phyloP scores from a whole-genome alignment of 768 basidiomycete species.

The Agaricus sinodeliciosus region DNA sequence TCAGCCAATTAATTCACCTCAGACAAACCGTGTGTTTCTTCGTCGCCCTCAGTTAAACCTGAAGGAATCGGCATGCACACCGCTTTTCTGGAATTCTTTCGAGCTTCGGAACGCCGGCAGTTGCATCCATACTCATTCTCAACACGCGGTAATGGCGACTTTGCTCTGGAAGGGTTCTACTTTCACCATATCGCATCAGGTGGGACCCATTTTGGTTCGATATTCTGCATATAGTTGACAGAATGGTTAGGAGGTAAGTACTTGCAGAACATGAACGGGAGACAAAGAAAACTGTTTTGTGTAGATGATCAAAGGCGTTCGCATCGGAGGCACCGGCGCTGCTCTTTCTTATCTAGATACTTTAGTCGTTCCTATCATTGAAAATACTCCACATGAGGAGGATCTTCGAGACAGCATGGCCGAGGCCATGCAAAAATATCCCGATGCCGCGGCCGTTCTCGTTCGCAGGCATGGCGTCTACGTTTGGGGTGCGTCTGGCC shows the following conservation, averaged over 20 bases:
- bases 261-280: too few species aligned
- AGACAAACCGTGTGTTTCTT: slow-evolving; percentile 70
- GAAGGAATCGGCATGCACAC: slow-evolving; percentile 85
- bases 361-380: slow-evolving; percentile 80
- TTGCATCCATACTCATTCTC: slow-evolving; percentile 89
- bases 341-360: slow-evolving; percentile 82
- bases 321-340: slow-evolving; percentile 67
- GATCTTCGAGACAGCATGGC: slow-evolving; percentile 88
- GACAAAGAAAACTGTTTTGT: neutral
- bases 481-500: slow-evolving; percentile 58
- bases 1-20: slow-evolving; percentile 50
- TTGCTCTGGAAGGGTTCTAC: slow-evolving; percentile 64
- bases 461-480: slow-evolving; percentile 80
- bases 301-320: slow-evolving; percentile 90
- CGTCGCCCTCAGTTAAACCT: slow-evolving; percentile 64
- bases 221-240: slow-evolving; percentile 5
- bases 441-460: slow-evolving; percentile 71
- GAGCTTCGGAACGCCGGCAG: slow-evolving; percentile 72
- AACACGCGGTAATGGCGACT: slow-evolving; percentile 86
- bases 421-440: slow-evolving; percentile 73
- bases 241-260: slow-evolving; percentile 34
- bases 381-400: slow-evolving; percentile 88
- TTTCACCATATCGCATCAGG: slow-evolving; percentile 83
- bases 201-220: slow-evolving; percentile 18
- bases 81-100: slow-evolving; percentile 91